A percentile compares a stretch with the other conserved stretches of the same genome.
These are phyloP conservation scores for Rhodosporidiobolus odoratus DNA, from an alignment of 768 basidiomycete genomes.

Conservation along the genomic window DNA sequence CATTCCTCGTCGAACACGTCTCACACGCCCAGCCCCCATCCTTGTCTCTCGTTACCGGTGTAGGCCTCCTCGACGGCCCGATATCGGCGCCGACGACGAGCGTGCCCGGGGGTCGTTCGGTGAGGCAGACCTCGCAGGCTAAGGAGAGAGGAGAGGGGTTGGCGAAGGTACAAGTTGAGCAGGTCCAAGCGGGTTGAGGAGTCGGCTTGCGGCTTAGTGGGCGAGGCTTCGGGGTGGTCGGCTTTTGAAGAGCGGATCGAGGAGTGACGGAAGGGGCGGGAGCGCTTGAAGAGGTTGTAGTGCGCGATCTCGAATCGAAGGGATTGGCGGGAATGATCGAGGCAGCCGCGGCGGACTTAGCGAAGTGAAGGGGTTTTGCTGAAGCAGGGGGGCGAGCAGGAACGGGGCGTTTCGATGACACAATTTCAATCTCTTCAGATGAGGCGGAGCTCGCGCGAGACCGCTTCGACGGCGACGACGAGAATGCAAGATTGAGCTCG, in stretches of 20 bases:
- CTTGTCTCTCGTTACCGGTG: not conserved
- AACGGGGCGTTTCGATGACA: not conserved
- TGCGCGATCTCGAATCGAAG: not conserved
- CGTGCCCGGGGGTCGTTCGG: constrained; percentile 6
- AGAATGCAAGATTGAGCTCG: not conserved
- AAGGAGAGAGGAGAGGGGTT: constrained; percentile 29
- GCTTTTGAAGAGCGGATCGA: not conserved
- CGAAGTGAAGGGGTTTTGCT: not conserved
- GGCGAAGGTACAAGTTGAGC: constrained; percentile 37
- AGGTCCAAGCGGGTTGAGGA: constrained; percentile 31
- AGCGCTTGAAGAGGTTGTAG: not conserved
- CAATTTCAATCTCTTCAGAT: constrained; percentile 5
- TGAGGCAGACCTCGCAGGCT: constrained; percentile 34
- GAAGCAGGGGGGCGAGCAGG: not conserved
- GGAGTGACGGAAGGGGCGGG: not conserved
- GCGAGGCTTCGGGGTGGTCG: too few relatives aligned
- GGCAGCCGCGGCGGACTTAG: not conserved
- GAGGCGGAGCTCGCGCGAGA: not conserved
- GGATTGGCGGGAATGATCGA: not conserved
- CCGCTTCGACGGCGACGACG: not conserved
- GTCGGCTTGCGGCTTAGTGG: not conserved
- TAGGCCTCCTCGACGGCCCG: not conserved
- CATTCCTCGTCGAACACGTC: constrained; percentile 17
- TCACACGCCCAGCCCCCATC: constrained; percentile 33
- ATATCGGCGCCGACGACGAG: not conserved